Conservation (phyloP, 2,329 filamentous ascomycete genomes). For the Colletotrichum tofieldiae region DNA sequence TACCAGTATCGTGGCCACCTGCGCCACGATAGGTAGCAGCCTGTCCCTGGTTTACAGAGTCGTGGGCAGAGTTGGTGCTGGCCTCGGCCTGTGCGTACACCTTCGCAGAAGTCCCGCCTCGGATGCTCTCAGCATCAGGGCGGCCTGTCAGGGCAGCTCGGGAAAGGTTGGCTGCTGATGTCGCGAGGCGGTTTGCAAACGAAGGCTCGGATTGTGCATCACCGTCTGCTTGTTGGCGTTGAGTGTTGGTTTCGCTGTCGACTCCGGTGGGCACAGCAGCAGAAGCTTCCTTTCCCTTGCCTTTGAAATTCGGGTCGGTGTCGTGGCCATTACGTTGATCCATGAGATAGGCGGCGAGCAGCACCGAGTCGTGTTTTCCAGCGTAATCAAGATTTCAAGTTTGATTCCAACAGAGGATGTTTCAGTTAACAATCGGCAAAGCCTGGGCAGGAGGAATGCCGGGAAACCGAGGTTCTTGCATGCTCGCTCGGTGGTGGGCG, state of each 20-base stretch:
- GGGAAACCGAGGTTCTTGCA: not conserved
- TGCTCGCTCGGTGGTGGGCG: not conserved
- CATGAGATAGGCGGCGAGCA: conserved; percentile 12
- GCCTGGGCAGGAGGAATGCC: not conserved
- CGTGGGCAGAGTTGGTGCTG: conserved; percentile 6
- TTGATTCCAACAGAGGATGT: not conserved
- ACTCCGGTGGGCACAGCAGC: not conserved
- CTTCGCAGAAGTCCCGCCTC: conserved; percentile 16
- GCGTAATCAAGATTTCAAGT: not conserved
- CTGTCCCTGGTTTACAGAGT: not conserved
- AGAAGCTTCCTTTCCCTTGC: conserved; percentile 27
- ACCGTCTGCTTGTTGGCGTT: not conserved
- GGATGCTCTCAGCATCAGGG: conserved; percentile 8
- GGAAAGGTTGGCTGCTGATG: conserved; percentile 31
- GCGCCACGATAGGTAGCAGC: conserved; percentile 6
- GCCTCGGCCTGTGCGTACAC: not conserved
- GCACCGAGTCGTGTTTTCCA: not conserved
- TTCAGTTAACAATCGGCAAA: not conserved
- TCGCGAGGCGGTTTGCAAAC: conserved; percentile 18
- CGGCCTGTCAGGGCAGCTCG: conserved; percentile 9
- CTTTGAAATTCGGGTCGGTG: not conserved
- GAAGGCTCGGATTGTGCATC: conserved; percentile 3
- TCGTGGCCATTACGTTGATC: not conserved
- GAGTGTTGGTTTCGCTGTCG: not conserved
- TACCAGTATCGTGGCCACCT: not conserved